These are phyloP conservation scores for Aspergillus alliaceus DNA, from an alignment of 2,329 filamentous ascomycete species.

Conservation along the genomic window DNA sequence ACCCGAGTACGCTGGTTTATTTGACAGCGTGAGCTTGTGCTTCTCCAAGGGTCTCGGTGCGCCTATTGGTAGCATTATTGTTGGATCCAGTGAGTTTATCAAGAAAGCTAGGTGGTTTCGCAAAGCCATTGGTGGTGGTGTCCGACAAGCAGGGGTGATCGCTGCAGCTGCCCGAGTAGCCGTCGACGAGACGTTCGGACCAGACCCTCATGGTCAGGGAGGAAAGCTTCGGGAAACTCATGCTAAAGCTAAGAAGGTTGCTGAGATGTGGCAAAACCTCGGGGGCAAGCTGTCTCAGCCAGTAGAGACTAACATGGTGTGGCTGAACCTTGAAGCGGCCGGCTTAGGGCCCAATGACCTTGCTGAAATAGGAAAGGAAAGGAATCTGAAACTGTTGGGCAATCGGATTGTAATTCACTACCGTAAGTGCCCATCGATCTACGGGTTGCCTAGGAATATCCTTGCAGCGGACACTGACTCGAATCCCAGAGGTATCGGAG, in stretches of 20 bases:
- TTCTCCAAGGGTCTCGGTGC: conserved; percentile 83
- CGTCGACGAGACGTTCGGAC: conserved; percentile 75
- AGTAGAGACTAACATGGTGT: conserved; percentile 90
- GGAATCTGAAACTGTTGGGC: conserved; percentile 58
- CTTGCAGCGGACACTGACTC: conserved; percentile 22
- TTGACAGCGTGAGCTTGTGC: conserved; percentile 75
- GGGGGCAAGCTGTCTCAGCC: conserved; percentile 69
- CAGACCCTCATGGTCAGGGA: conserved; percentile 56
- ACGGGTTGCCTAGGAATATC: not conserved
- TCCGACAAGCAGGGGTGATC: conserved; percentile 74
- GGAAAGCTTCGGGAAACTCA: conserved; percentile 64
- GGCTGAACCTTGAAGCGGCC: conserved; percentile 70
- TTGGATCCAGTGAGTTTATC: conserved; percentile 60
- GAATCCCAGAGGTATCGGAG: conserved; percentile 60
- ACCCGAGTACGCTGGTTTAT: conserved; percentile 64
- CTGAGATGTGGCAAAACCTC: conserved; percentile 64
- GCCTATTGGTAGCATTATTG: conserved; percentile 74
- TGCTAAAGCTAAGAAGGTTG: conserved; percentile 61
- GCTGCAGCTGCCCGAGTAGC: conserved; percentile 74
- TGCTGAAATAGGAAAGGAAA: conserved; percentile 54
- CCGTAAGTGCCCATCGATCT: conserved; percentile 39
- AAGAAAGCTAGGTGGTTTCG: conserved; percentile 72
- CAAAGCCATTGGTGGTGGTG: conserved; percentile 77
- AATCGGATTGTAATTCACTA: conserved; percentile 69
- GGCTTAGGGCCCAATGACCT: conserved; percentile 56